Base-by-base conservation (phyloP, 495 filamentous ascomycete genomes). In the Xylaria flabelliformis region DNA sequence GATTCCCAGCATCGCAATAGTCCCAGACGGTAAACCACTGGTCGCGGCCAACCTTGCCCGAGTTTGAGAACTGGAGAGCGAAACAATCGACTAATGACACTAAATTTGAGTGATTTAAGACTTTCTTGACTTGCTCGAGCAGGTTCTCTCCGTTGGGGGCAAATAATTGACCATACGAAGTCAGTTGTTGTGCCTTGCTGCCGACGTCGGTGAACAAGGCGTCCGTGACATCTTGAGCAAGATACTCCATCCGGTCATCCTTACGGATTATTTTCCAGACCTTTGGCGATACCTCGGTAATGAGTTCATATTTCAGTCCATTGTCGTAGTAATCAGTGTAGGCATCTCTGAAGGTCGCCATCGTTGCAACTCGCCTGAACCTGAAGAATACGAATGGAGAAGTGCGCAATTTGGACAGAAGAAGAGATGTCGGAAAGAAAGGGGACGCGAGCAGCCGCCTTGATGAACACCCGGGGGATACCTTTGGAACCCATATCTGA, bases 81-180 rank as follows among this genome's bases (percentile, higher is more conserved):
- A 78, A 48, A 42, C 70, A 72, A 51, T 79, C 78, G 64, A 76
- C 74, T 24, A 84, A 44, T 8, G 71, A 80, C 8, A 85, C 73
- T 3, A 86, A 64, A 74, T 85, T 84, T 48, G 83, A 79, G 59
- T 86, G 83, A 70, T 84, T 84, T 44, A 86, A 71, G 6, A 86
- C 48, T 21, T 55, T 42, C 10, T 69, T 62, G 12, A 79, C 41
- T 1, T 73, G 59, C 9, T 67, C 15, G 17, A 73, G 34, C 21
- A 79, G 24, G 32, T 70, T 36, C 29, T 46, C 32, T 2, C 50
- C 48, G 2, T 69, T 32, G 12, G 63, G 42, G 3, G 44, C 26
- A 19, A 77, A 13, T 46, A 79, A 24, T 21, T 19, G 12, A 29
- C 66, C 58, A 3, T 71, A 21, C 0, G 53, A 53, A 2, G 69